These are phyloP conservation scores for Luffa aegyptiaca DNA, from an alignment of 306 rosid genomes.

Conservation along the genomic window DNA sequence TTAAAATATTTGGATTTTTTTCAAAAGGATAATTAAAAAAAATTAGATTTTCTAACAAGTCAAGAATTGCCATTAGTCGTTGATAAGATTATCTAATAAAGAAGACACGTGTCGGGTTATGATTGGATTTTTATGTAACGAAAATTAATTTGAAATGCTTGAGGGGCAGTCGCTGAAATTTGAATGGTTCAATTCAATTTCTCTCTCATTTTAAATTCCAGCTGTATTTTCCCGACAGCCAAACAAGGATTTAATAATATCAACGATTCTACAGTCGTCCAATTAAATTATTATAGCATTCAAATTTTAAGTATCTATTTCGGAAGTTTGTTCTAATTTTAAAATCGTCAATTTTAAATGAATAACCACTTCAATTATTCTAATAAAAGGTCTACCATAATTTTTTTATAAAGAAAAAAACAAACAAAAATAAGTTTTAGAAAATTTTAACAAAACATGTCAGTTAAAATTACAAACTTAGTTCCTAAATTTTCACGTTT, in stretches of 20 bases:
- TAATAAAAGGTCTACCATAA: not conserved
- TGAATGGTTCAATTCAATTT: not conserved
- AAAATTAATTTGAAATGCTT: not conserved
- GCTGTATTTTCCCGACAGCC: slow-evolving; percentile 7
- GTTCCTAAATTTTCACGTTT: too few relatives aligned
- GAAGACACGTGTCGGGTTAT: not conserved
- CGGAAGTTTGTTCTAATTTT: not conserved
- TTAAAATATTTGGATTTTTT: not conserved
- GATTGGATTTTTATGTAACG: not conserved
- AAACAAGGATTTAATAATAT: not conserved
- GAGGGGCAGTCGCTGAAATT: not conserved
- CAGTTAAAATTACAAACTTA: too few relatives aligned
- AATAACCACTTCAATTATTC: not conserved
- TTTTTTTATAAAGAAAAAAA: too few relatives aligned
- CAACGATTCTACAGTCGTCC: not conserved
- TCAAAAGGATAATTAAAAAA: not conserved
- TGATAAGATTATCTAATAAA: not conserved
- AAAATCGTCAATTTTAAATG: not conserved
- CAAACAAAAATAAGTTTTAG: too few relatives aligned
- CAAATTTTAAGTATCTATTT: not conserved
- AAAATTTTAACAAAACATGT: too few relatives aligned
- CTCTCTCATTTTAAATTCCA: slow-evolving; percentile 4
- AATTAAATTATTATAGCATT: not conserved
- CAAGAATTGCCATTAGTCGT: slow-evolving; percentile 2
- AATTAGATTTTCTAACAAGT: not conserved